Base-by-base conservation (phyloP, 305 asterid genomes). In the Solanum hybrid region DNA sequence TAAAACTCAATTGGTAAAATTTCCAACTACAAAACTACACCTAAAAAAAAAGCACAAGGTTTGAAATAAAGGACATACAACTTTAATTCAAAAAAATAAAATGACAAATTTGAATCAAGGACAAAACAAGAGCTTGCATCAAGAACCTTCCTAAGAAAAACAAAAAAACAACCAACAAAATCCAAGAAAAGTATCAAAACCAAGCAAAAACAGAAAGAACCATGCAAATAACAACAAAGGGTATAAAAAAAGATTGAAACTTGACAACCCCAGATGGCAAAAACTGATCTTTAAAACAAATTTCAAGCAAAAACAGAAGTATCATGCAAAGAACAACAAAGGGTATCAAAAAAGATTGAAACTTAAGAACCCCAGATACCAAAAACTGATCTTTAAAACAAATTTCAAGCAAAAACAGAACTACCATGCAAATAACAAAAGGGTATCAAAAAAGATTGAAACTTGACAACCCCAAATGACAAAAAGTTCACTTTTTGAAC, bases 1-100 rank as follows among this genome's bases (percentile, higher is more conserved):
- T 51, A 17, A 78, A 78, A 78, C 17, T 34, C 4, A 34, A 19
- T 79, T 38, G 66, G 15, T 24, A 38, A 79, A 37, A 51, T 56
- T 84, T 51, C 73, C 88, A 89, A 45, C 35, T 89, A 85, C 51
- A 90, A 51, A 87, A 73, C 78, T 82, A 56, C 66, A 77, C 45
- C 29, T 36, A 56, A 71, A 86, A 31, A 75, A 64, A 40, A 88
- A 79, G 64, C 27, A 51, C 32, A 89, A 85, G 88, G 78, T 45
- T 37, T 87, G 86, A 88, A 89, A 90, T 27, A 89, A 56, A 84
- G 75, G 76, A 84, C 87, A 84, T 3, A 84, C 12, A 84, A 19
- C 42, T 84, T 51, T 84, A 84, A 84, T 84, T 84, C 75, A 84
- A 19, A 84, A 27, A 12, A 40, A 42, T 29, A 8, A 8, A 1